Conservation (phyloP, 148 eudicot species). For the Bassia scoparia region DNA sequence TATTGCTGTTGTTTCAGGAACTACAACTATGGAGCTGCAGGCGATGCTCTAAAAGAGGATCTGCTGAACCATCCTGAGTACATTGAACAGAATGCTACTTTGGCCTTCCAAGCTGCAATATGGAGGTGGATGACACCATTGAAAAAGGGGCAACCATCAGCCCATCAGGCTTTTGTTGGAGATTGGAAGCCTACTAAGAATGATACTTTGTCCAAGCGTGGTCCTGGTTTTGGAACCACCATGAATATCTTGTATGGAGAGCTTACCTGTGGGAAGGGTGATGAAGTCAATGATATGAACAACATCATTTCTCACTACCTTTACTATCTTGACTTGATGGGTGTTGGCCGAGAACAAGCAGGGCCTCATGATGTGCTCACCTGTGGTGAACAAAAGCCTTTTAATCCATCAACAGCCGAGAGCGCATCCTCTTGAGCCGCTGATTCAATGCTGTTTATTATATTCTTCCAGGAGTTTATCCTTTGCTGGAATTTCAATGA, state of each 20-base stretch:
- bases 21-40: constrained; percentile 73
- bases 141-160: constrained; percentile 76
- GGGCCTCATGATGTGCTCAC: constrained; percentile 64
- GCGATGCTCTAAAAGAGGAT: constrained; percentile 62
- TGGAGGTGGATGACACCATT: constrained; percentile 80
- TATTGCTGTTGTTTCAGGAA: constrained; percentile 50
- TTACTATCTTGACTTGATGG: constrained; percentile 80
- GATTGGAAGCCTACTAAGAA: constrained; percentile 85
- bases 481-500: constrained; percentile 14
- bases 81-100: constrained; percentile 86
- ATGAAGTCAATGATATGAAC: constrained; percentile 58
- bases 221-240: constrained; percentile 88
- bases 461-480: constrained; percentile 17
- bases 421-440: constrained; percentile 38
- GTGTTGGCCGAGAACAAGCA: constrained; percentile 73
- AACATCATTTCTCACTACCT: constrained; percentile 67
- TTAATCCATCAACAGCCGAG: constrained; percentile 44
- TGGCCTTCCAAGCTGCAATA: constrained; percentile 87
- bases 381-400: constrained; percentile 74
- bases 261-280: constrained; percentile 69
- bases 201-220: constrained; percentile 64
- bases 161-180: constrained; percentile 78
- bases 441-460: not conserved
- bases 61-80: constrained; percentile 85
- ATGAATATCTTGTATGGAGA: constrained; percentile 89